Conservation (phyloP, 192 early-diverging fungal species). For the Obelidium mucronatum region DNA sequence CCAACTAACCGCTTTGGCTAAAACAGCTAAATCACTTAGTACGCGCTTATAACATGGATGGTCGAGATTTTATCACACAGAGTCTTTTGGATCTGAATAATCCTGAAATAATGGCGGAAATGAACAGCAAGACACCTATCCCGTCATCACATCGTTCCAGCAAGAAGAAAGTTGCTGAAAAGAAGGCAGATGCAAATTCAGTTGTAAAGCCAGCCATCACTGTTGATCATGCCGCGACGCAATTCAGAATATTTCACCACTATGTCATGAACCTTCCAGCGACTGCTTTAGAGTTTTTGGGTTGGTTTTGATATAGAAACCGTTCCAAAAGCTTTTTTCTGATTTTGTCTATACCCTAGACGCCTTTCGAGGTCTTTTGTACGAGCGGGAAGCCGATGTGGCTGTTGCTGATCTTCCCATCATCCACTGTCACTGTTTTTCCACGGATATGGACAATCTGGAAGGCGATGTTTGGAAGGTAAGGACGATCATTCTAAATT, state of each 20-base stretch:
- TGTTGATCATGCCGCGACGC: conserved; percentile 3
- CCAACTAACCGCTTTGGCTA: background rate
- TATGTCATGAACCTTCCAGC: conserved; percentile 99
- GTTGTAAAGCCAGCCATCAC: conserved; percentile 11
- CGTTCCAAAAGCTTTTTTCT: no score
- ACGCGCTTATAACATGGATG: conserved; percentile 86
- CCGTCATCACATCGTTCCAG: background rate
- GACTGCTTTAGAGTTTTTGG: conserved; percentile 94
- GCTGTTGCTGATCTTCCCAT: conserved; percentile 67
- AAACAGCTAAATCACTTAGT: conserved; percentile 73
- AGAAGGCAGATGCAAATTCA: conserved; percentile 28
- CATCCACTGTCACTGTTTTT: conserved; percentile 97
- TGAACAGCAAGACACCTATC: conserved; percentile 40
- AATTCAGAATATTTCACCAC: conserved; percentile 82
- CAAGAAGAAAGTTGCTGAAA: conserved; percentile 17
- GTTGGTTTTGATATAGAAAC: conserved; percentile 45
- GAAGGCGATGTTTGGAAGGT: conserved; percentile 65
- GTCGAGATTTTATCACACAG: conserved; percentile 85
- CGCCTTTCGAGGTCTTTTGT: conserved; percentile 85
- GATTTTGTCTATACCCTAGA: conserved; percentile 57
- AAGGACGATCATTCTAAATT: conserved; percentile 25
- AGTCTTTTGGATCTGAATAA: conserved; percentile 71
- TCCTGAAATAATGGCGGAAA: conserved; percentile 34
- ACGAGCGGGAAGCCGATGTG: conserved; percentile 55
- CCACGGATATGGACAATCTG: conserved; percentile 71